Conservation (phyloP, 306 rosid genomes). For the Ziziphus jujuba region DNA sequence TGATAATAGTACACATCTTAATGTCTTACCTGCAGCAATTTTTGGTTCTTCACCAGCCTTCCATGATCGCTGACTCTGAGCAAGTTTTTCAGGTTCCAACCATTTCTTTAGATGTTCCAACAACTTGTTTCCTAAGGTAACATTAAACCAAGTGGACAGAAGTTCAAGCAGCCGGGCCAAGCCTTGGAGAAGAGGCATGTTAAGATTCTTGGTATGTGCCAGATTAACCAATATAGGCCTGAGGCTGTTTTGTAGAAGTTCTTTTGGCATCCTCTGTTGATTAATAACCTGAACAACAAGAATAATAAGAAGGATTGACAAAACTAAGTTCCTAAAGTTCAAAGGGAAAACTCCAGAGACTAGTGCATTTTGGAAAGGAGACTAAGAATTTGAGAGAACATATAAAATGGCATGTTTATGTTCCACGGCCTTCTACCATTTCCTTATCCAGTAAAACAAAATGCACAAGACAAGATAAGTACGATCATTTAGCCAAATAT, state of each 20-base stretch:
- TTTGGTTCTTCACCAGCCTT: constrained; percentile 99
- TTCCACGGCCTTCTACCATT: constrained; percentile 17
- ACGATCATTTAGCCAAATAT: constrained; percentile 19
- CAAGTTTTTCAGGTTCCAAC: constrained; percentile 99
- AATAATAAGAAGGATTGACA: not conserved
- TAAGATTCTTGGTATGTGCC: constrained; percentile 94
- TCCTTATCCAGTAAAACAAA: constrained; percentile 13
- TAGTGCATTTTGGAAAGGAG: constrained; percentile 5
- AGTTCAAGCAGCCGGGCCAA: constrained; percentile 96
- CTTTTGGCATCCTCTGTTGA: constrained; percentile 96
- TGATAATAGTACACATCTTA: constrained; percentile 27
- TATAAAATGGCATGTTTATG: constrained; percentile 12
- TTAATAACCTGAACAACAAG: constrained; percentile 70
- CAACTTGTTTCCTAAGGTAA: constrained; percentile 89
- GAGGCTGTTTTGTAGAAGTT: constrained; percentile 94
- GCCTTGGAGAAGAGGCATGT: constrained; percentile 98
- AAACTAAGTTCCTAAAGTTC: constrained; percentile 13
- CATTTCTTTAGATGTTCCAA: constrained; percentile 96
- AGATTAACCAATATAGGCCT: constrained; percentile 95
- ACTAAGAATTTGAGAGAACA: constrained; percentile 5
- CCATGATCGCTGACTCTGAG: constrained; percentile 93
- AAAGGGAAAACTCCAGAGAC: constrained; percentile 20
- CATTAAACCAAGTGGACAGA: constrained; percentile 96
- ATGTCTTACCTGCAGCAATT: constrained; percentile 87
- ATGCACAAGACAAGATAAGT: constrained; percentile 15